Base-by-base conservation (phyloP, 306 rosid genomes). In the Quercus rubra region DNA sequence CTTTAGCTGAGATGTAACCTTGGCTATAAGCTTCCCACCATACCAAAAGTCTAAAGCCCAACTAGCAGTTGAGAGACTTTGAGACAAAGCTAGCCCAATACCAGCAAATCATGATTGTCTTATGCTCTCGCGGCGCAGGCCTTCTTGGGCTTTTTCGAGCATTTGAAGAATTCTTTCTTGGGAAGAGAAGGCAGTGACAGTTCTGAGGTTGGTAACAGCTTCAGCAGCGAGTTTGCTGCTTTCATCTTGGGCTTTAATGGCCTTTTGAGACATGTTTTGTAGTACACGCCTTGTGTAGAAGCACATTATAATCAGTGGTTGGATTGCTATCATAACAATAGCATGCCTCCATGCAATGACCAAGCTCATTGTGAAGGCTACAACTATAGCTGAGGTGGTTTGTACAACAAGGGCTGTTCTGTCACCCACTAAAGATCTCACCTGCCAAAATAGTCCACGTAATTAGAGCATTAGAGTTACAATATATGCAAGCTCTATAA, bases 31-130 rank as follows among this genome's bases (percentile, higher is more conserved):
- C 79, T 81, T 88, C 0, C 91, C 95, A 0, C 97, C 97, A 61
- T 94, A 92, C 99, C 97, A 94, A 66, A 91, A 94, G 63, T 90
- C 94, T 1, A 94, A 71, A 0, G 99, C 97, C 99, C 91, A 88
- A 6, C 90, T 85, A 13, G 85, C 75, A 13, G 77, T 75, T 0
- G 78, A 86, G 20, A 92, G 88, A 77, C 95, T 77, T 15, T 90
- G 92, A 7, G 97, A 88, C 25, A 82, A 87, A 2, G 85, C 97
- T 6, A 94, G 95, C 55, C 97, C 99, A 20, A 92, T 27, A 0
- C 99, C 99, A 0, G 99, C 99, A 7, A 30, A 91, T 97, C 99
- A 94, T 0, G 97, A 94, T 3, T 94, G 97, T 2, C 86, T 51
- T 18, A 87, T 41, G 82, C 95, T 90, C 83, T 92, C 97, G 0